Evolutionary conservation across 1,284 basidiomycete genomes (phyloP), one percentile per base, ranked within the genome.

Genomic region (Puccinia coronata): DNA sequence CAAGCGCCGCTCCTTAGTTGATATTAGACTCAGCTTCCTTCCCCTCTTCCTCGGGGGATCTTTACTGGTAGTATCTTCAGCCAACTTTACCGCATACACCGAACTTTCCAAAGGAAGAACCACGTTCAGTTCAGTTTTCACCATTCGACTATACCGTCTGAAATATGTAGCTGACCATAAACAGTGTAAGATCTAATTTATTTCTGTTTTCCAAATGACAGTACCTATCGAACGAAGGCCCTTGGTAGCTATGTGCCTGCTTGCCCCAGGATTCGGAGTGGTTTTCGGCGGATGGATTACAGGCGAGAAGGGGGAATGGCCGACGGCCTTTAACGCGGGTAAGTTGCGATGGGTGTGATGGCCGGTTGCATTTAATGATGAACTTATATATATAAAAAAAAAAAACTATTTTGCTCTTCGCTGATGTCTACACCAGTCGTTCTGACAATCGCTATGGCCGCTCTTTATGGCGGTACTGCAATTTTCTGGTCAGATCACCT

Each of bases 201-300:
- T 55, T 11, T 71, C 9, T 6, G 2, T 75, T 23, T 53, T 25
- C 8, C 9, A 11, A 2, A 28, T 61, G 4, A 12, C 57, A 76
- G 74, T 76, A 28, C 74, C 74, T 25, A 41, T 63, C 12, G 43
- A 20, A 4, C 34, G 55, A 11, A 59, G 74, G 25, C 55, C 55
- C 11, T 25, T 76, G 28, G 43, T 43, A 31, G 74, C 74, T 1
- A 61, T 76, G 23, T 76, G 74, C 41, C 8, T 61, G 36, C 57
- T 76, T 47, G 57, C 55, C 2, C 43, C 55, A 14, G 74, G 57
- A 51, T n/a, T 76, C 18, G 74, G 74, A 28, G 34, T 43, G 1
- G 57, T 76, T 6, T 76, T 76, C 28, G 74, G 53, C 18, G 74
- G 74, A 5, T 76, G 74, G 74, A 76, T 76, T 16, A 76, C 74